These are phyloP conservation scores for Phaseolus lunatus DNA, from an alignment of 306 rosid genomes.

Conservation along the genomic window DNA sequence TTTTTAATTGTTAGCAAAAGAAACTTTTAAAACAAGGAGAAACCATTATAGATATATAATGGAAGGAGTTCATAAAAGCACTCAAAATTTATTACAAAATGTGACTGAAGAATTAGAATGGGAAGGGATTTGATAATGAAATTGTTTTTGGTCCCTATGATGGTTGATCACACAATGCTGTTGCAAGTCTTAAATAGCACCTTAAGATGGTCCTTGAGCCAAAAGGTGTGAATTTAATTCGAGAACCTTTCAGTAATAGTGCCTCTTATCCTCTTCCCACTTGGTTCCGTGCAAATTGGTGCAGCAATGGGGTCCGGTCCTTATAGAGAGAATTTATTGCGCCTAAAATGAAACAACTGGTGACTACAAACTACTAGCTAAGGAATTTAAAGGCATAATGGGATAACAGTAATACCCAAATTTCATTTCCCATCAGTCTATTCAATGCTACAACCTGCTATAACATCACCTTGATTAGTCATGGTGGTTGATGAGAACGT, in stretches of 20 bases:
- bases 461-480: conserved; percentile 51
- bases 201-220: conserved; percentile 42
- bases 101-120: conserved; percentile 13
- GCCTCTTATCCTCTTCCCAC: conserved; percentile 41
- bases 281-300: conserved; percentile 46
- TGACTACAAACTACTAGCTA: conserved; percentile 24
- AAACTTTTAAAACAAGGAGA: not conserved
- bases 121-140: not conserved
- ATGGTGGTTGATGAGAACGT: conserved; percentile 47
- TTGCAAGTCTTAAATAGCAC: conserved; percentile 27
- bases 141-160: conserved; percentile 16
- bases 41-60: not conserved
- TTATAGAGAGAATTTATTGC: conserved; percentile 50
- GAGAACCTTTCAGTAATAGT: conserved; percentile 37
- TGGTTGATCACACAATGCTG: conserved; percentile 28
- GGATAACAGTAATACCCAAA: conserved; percentile 47
- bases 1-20: too few relatives aligned
- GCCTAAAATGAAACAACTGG: conserved; percentile 50
- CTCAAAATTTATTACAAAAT: not conserved
- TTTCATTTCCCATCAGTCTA: conserved; percentile 56
- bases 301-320: conserved; percentile 41
- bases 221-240: conserved; percentile 47
- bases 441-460: conserved; percentile 53
- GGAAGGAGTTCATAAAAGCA: not conserved
- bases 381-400: conserved; percentile 41